Conservation (phyloP, 2,329 filamentous ascomycete genomes). For the Verticillium nonalfalfae region DNA sequence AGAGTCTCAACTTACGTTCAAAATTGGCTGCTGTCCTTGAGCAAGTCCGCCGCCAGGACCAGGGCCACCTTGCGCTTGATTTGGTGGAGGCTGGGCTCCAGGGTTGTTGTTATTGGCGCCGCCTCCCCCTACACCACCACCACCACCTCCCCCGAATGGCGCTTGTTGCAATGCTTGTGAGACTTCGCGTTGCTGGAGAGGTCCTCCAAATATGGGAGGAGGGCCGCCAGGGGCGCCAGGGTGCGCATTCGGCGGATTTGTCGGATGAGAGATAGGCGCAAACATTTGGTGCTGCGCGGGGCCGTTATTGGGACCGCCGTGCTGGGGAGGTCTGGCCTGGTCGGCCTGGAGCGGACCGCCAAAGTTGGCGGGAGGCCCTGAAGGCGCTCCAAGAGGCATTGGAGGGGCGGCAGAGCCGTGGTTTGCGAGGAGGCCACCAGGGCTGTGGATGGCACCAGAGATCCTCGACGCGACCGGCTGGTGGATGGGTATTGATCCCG, state of each 20-base stretch:
- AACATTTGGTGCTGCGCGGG: constrained; percentile 51
- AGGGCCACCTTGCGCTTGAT: constrained; percentile 1
- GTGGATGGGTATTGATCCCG: constrained; percentile 84
- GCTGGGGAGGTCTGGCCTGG: constrained; percentile 41
- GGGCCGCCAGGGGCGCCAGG: constrained; percentile 54
- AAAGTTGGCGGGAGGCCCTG: constrained; percentile 43
- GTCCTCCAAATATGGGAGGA: constrained; percentile 62
- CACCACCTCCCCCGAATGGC: constrained; percentile 47
- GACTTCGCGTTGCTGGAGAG: constrained; percentile 53
- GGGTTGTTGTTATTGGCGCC: constrained; percentile 18
- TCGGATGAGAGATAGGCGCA: constrained; percentile 42
- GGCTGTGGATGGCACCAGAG: constrained; percentile 79
- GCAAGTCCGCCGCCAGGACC: constrained; percentile 49
- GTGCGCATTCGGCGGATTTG: constrained; percentile 43
- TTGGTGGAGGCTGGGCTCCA: constrained; percentile 15
- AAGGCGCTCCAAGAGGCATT: constrained; percentile 45
- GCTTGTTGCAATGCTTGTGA: constrained; percentile 53
- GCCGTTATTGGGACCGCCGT: constrained; percentile 40
- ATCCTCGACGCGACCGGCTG: constrained; percentile 85
- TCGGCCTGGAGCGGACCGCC: constrained; percentile 50
- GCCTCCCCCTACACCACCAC: constrained; percentile 20
- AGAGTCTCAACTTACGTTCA: constrained; percentile 53
- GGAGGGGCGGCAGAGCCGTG: constrained; percentile 55
- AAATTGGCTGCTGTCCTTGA: constrained; percentile 78
- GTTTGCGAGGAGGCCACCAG: constrained; percentile 77